These are phyloP conservation scores for Calonectria ilicicola DNA, from an alignment of 2,329 filamentous ascomycete genomes.

Conservation along the genomic window DNA sequence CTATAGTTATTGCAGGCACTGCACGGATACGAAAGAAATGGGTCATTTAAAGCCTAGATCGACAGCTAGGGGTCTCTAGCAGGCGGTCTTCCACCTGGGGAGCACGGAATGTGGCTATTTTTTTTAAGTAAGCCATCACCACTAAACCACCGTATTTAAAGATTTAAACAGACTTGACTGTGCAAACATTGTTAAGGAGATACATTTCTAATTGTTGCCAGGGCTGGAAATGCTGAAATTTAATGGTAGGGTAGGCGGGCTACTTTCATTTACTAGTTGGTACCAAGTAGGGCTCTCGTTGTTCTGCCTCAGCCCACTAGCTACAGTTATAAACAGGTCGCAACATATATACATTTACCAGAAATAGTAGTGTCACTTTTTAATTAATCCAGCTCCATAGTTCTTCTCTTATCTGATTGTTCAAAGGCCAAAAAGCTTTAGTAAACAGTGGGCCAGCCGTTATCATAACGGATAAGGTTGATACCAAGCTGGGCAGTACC, in stretches of 20 bases:
- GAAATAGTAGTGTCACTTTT: not conserved
- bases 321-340: not conserved
- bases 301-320: not conserved
- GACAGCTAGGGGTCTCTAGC: too few relatives aligned
- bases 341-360: not conserved
- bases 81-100: too few relatives aligned
- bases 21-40: too few relatives aligned
- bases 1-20: too few relatives aligned
- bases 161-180: too few relatives aligned
- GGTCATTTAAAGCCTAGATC: too few relatives aligned
- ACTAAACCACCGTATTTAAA: too few relatives aligned
- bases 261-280: not conserved
- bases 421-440: slow-evolving; percentile 21
- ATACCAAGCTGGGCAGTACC: slow-evolving; percentile 44
- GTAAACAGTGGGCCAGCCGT: slow-evolving; percentile 47
- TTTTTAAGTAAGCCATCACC: too few relatives aligned
- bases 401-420: not conserved
- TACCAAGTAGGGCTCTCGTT: not conserved
- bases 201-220: not conserved
- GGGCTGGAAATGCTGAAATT: not conserved
- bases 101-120: too few relatives aligned
- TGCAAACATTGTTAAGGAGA: not conserved
- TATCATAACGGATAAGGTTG: slow-evolving; percentile 46
- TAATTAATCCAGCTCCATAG: not conserved
- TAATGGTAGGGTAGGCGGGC: not conserved